A percentile compares a stretch with the other conserved stretches of the same genome.
These are phyloP conservation scores for Kwoniella mangroviensis DNA, from an alignment of 768 basidiomycete species.

Conservation along the genomic window DNA sequence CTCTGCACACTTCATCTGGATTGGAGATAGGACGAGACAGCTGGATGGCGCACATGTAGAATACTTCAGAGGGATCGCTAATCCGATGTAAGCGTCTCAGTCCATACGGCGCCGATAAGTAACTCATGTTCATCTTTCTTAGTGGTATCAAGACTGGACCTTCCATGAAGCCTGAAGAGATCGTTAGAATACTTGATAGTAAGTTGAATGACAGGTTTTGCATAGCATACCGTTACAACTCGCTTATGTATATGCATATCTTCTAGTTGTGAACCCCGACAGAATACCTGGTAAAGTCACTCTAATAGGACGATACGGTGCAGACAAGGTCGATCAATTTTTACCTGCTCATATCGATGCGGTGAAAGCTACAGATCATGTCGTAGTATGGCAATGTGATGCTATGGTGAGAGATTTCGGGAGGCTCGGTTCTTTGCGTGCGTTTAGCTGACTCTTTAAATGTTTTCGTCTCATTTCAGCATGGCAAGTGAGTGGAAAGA, in stretches of 20 bases:
- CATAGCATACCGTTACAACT: too few species aligned
- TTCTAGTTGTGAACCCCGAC: conserved; percentile 80
- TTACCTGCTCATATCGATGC: conserved; percentile 80
- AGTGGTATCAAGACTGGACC: conserved; percentile 93
- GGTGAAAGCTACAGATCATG: conserved; percentile 79
- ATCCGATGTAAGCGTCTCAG: conserved; percentile 48
- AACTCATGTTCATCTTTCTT: background rate
- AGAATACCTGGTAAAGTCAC: conserved; percentile 82
- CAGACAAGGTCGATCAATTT: conserved; percentile 74
- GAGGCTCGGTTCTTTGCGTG: too few species aligned
- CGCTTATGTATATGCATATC: conserved; percentile 1
- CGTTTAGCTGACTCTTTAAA: background rate
- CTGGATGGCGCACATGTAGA: conserved; percentile 92
- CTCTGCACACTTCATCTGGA: conserved; percentile 94
- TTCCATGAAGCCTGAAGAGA: conserved; percentile 75
- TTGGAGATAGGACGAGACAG: conserved; percentile 93
- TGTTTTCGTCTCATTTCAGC: conserved; percentile 53
- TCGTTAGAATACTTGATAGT: conserved; percentile 78
- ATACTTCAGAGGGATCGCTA: conserved; percentile 58
- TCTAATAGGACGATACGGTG: conserved; percentile 91
- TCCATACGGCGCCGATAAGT: background rate
- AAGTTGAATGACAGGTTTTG: conserved; percentile 15
- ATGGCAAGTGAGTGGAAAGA: conserved; percentile 77
- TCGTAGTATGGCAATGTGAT: conserved; percentile 93
- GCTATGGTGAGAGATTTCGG: conserved; percentile 67